phyloP scores from a whole-genome alignment of 148 eudicot species.

The Nepenthes mirabilis region DNA sequence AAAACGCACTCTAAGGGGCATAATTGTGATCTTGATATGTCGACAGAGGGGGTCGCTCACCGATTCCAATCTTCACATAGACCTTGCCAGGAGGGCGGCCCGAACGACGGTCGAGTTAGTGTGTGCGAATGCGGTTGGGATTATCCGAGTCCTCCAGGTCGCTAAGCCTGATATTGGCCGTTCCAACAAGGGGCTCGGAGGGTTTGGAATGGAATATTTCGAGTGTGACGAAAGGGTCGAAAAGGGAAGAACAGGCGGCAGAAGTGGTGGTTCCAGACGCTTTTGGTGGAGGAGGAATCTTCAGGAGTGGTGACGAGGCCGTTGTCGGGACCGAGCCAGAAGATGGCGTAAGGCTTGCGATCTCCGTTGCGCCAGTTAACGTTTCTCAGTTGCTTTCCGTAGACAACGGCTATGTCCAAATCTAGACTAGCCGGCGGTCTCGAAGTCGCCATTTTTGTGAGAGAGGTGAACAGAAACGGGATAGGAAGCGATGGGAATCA shows the following conservation, averaged over 20 bases:
- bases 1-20: no score
- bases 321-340: constrained; percentile 55
- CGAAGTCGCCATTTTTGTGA: no score
- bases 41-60: no score
- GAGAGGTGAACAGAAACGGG: no score
- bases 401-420: constrained; percentile 15
- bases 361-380: constrained; percentile 64
- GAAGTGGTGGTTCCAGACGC: constrained; percentile 78
- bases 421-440: background rate
- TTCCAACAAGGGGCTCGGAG: background rate
- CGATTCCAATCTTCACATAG: no score
- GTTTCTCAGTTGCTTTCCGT: constrained; percentile 67
- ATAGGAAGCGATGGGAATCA: no score
- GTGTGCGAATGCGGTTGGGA: background rate
- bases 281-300: constrained; percentile 53
- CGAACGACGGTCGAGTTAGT: no score
- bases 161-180: background rate
- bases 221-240: background rate
- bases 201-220: background rate
- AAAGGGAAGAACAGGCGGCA: constrained; percentile 22
- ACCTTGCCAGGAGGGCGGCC: no score
- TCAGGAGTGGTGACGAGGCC: constrained; percentile 61
- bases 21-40: no score
- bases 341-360: constrained; percentile 57
- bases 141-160: background rate